These are phyloP conservation scores for Eruca vesicaria DNA, from an alignment of 441 rosid genomes.

Conservation along the genomic window DNA sequence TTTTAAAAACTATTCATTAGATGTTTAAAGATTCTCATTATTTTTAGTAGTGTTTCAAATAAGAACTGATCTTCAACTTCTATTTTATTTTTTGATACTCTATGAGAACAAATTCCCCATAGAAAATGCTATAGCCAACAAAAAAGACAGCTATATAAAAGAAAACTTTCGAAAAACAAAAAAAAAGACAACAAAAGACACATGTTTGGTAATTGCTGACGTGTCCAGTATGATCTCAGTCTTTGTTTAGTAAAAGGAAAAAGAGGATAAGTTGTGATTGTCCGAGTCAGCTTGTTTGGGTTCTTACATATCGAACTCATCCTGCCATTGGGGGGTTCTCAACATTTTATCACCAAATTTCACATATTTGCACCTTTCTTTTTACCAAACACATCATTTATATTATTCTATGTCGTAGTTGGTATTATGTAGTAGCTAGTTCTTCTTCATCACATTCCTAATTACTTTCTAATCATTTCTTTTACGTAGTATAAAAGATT, in stretches of 20 bases:
- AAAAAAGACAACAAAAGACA: neutral
- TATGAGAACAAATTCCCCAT: too few species aligned
- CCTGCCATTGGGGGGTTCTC: neutral
- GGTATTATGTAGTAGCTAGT: neutral
- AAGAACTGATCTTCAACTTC: too few species aligned
- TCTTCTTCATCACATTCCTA: neutral
- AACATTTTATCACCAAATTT: neutral
- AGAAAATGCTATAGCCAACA: too few species aligned
- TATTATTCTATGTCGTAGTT: neutral
- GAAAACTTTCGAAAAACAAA: too few species aligned
- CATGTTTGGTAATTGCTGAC: constrained; percentile 17
- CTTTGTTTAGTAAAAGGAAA: neutral
- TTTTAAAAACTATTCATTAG: too few species aligned
- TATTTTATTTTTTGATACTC: too few species aligned
- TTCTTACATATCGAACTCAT: constrained; percentile 29
- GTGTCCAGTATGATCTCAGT: neutral
- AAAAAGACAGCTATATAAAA: too few species aligned
- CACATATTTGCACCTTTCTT: neutral
- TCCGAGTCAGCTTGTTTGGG: constrained; percentile 30
- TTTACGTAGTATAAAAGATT: neutral
- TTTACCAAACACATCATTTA: constrained; percentile 21
- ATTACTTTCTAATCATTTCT: neutral
- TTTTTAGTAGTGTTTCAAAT: too few species aligned
- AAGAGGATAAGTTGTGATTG: neutral
- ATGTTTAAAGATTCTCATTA: too few species aligned